Conservation (phyloP, 1,284 basidiomycete species). For the Chondrostereum purpureum region DNA sequence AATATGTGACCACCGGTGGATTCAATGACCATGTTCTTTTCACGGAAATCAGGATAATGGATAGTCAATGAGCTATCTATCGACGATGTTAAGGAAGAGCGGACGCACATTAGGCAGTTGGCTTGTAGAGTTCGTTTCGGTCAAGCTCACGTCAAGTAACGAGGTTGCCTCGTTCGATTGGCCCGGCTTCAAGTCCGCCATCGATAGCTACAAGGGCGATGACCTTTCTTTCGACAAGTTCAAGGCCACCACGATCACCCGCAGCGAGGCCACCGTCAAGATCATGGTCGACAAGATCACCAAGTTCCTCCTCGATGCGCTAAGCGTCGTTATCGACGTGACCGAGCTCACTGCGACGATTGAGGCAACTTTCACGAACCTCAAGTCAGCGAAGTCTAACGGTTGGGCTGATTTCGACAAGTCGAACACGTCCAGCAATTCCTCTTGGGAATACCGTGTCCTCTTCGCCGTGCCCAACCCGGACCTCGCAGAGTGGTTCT, state of each 20-base stretch:
- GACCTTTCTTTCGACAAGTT: constrained; percentile 6
- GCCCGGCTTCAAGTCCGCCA: neutral
- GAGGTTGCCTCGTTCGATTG: constrained; percentile 4
- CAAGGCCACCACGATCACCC: constrained; percentile 4
- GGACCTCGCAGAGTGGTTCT: neutral
- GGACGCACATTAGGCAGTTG: neutral
- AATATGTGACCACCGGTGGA: too few species aligned
- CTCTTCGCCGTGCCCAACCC: constrained; percentile 3
- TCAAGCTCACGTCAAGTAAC: neutral
- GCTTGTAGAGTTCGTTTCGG: neutral
- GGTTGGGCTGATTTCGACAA: constrained; percentile 5
- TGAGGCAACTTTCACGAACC: constrained; percentile 3
- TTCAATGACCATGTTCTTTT: too few species aligned
- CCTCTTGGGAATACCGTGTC: constrained; percentile 5
- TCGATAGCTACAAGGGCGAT: constrained; percentile 5
- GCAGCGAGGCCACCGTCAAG: neutral
- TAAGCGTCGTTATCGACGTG: constrained; percentile 3
- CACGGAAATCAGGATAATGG: too few species aligned
- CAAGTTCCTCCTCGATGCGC: neutral
- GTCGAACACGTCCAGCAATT: constrained; percentile 1
- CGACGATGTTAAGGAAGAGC: neutral
- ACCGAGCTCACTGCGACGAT: neutral
- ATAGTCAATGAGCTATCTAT: constrained; percentile 1
- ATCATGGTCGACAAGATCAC: constrained; percentile 1
- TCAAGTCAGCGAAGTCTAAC: constrained; percentile 4